These are phyloP conservation scores for Phoma sp. DNA, from an alignment of 2,329 filamentous ascomycete species.

Conservation along the genomic window DNA sequence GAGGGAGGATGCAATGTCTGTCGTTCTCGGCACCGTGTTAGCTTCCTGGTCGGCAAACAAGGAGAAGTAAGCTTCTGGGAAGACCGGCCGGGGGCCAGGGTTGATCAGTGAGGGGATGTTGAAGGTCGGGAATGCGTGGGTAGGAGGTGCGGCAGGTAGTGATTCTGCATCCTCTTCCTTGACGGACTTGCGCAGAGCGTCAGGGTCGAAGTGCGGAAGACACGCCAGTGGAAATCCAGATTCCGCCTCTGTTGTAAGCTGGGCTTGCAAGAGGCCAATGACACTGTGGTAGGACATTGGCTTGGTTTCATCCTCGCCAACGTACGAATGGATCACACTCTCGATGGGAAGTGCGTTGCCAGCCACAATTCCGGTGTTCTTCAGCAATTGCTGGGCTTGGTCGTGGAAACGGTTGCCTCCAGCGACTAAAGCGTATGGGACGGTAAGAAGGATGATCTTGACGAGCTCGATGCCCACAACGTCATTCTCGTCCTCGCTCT, in stretches of 20 bases:
- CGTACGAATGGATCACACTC: constrained; percentile 84
- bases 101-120: constrained; percentile 77
- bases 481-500: constrained; percentile 92
- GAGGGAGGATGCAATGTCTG: constrained; percentile 79
- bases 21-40: constrained; percentile 82
- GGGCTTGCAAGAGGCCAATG: constrained; percentile 82
- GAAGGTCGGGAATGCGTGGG: constrained; percentile 80
- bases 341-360: constrained; percentile 87
- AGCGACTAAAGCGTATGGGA: constrained; percentile 78
- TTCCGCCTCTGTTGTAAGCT: constrained; percentile 78
- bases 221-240: constrained; percentile 77
- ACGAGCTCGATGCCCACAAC: constrained; percentile 85
- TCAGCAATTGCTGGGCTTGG: constrained; percentile 78
- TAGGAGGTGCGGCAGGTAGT: constrained; percentile 59
- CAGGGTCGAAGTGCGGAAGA: constrained; percentile 62
- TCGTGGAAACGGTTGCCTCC: constrained; percentile 59
- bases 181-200: constrained; percentile 62
- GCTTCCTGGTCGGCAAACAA: constrained; percentile 88
- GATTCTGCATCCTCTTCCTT: constrained; percentile 57
- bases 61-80: constrained; percentile 93
- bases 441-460: constrained; percentile 93
- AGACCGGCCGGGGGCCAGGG: constrained; percentile 77
- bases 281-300: constrained; percentile 72
- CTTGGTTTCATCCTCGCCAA: constrained; percentile 67
- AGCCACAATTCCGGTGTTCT: constrained; percentile 94